Evolutionary conservation across 257 asterid genomes (phyloP).

Genomic region (Perilla frutescens): DNA sequence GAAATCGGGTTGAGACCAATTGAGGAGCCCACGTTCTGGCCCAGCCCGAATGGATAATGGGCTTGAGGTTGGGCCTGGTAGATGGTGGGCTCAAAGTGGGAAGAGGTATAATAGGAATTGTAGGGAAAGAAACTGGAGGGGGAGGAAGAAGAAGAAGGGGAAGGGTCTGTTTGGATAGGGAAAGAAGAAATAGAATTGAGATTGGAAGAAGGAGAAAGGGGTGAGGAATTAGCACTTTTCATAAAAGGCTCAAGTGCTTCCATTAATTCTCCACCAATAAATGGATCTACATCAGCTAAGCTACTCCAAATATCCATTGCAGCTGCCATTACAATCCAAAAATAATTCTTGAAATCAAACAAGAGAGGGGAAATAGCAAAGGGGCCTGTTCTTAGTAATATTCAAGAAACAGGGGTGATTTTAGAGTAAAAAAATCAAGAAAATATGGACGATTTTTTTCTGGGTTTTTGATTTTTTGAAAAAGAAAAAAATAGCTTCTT

Average conservation of each 20-base stretch:
- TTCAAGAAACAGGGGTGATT: constrained; percentile 54
- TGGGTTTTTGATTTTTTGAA: neutral
- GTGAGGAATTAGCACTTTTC: constrained; percentile 73
- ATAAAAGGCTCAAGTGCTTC: constrained; percentile 98
- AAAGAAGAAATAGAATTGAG: constrained; percentile 13
- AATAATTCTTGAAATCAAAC: neutral
- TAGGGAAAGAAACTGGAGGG: constrained; percentile 42
- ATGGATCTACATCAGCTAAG: constrained; percentile 50
- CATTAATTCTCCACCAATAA: constrained; percentile 81
- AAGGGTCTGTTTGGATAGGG: constrained; percentile 28
- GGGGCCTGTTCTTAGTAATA: constrained; percentile 69
- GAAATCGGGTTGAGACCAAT: constrained; percentile 59
- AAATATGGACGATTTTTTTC: constrained; percentile 5
- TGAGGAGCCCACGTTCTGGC: constrained; percentile 33
- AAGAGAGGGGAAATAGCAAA: neutral
- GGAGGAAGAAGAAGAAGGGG: constrained; percentile 32
- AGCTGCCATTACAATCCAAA: constrained; percentile 58
- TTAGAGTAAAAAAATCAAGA: neutral
- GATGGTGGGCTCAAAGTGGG: constrained; percentile 36
- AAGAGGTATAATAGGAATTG: constrained; percentile 40
- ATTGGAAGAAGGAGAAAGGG: constrained; percentile 28
- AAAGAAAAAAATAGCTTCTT: neutral
- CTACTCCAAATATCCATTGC: constrained; percentile 78
- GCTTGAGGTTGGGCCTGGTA: constrained; percentile 32
- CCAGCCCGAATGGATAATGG: constrained; percentile 42